A percentile compares a stretch with the other conserved stretches of the same genome.
phyloP scores from a whole-genome alignment of 2,329 filamentous ascomycete genomes.

The Ophioceras dolichostomum region DNA sequence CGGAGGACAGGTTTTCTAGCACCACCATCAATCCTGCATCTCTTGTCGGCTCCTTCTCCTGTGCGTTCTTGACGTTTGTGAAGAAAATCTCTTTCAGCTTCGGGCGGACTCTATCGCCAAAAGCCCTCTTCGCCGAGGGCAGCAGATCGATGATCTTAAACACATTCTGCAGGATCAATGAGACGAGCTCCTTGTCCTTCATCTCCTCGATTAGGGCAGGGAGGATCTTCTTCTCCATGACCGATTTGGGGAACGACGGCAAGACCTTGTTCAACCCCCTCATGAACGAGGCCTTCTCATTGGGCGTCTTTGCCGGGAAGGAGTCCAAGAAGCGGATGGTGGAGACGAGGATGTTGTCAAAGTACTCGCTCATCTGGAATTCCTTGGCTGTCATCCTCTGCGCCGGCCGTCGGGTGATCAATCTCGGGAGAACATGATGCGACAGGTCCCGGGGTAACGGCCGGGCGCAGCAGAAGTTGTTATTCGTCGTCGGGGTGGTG shows the following conservation, averaged over 20 bases:
- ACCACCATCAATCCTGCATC: conserved; percentile 89
- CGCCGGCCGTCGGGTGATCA: conserved; percentile 79
- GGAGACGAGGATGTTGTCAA: conserved; percentile 92
- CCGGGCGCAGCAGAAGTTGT: conserved; percentile 74
- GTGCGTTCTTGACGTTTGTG: conserved; percentile 38
- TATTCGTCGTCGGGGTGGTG: conserved; percentile 63
- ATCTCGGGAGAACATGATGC: conserved; percentile 62
- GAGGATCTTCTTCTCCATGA: conserved; percentile 89
- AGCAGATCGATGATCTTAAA: conserved; percentile 80
- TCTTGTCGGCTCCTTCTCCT: conserved; percentile 69
- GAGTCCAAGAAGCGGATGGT: conserved; percentile 91
- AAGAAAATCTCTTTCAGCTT: conserved; percentile 75
- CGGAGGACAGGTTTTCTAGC: conserved; percentile 66
- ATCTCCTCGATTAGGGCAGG: conserved; percentile 83
- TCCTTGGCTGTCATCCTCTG: conserved; percentile 79
- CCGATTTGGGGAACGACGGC: conserved; percentile 82
- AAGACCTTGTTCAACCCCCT: conserved; percentile 77
- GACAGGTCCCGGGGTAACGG: conserved; percentile 70
- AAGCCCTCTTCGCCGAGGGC: conserved; percentile 63
- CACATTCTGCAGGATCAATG: conserved; percentile 77
- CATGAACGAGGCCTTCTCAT: conserved; percentile 86
- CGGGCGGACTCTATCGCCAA: conserved; percentile 79
- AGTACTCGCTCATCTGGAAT: conserved; percentile 92
- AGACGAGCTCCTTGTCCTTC: conserved; percentile 80
- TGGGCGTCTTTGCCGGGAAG: conserved; percentile 81